Base-by-base conservation (phyloP, 1,284 basidiomycete genomes). In the Sphaerobolus stellatus region DNA sequence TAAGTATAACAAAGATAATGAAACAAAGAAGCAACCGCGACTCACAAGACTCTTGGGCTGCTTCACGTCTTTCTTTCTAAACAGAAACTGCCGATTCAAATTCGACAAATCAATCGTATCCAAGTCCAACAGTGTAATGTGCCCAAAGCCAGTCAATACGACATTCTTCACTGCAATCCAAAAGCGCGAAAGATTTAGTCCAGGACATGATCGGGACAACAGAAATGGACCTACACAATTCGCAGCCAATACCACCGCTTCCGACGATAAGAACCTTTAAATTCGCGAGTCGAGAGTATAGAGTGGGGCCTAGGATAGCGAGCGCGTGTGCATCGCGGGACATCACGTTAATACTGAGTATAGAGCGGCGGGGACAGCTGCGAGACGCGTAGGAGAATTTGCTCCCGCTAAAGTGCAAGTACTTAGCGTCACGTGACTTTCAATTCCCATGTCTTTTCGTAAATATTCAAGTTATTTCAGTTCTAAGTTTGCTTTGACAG, bases 51-150 rank as follows among this genome's bases (percentile, higher is more conserved):
- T 90, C 75, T 99, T 99, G 63, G 94, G 89, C 67, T 98, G 91
- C 66, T 97, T 96, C 58, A 99, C 92, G 67, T 98, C 95, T 64
- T 95, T 95, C 74, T 98, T 98, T 60, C 86, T 85, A 74, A 99
- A 99, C 34, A 99, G 77, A 71, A 99, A 99, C 67, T 99, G 97
- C 22, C 97, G 84, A 68, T 99, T 99, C 50, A 99, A 78, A 69
- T 99, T 99, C 50, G 94, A 98, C 29, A 99, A 81, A 79, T 99
- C 97, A 71, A 99, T 99, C 6, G 96, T 99, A 74, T 99, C 97
- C 57, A 99, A 80, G 74, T 99, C 97, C 60, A 99, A 81, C 63
- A 94, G 76, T 1, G 96, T 95, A 59, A 98, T 94, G 65, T 94
- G 79, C 29, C 88, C 90, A 63, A 98, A 97, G 20, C 96, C 96